Percentiles rank a stretch among this genome's conserved stretches.
Evolutionary conservation across 768 basidiomycete species (phyloP).

Genomic region (Leucocoprinus leucothites): DNA sequence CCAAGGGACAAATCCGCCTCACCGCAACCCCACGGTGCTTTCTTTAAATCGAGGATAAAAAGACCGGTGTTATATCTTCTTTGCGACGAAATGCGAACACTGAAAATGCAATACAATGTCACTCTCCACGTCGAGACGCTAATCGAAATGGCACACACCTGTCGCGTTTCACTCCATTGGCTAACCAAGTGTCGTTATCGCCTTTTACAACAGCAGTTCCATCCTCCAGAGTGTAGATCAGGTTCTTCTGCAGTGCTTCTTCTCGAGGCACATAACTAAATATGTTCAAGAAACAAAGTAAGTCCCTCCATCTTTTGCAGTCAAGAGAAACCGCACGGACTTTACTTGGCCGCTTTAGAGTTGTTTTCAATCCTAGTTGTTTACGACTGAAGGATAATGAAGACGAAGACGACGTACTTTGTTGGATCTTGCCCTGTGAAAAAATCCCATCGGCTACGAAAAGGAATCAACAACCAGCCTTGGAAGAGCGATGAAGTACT

Average conservation of each 20-base stretch:
- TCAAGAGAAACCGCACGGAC: conserved; percentile 45
- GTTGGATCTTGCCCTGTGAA: conserved; percentile 66
- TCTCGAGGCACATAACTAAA: conserved; percentile 49
- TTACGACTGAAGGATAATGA: too few relatives aligned
- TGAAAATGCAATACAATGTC: conserved; percentile 21
- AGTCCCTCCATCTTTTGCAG: not conserved
- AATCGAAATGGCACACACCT: conserved; percentile 40
- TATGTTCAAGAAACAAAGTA: not conserved
- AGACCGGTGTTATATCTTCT: conserved; percentile 71
- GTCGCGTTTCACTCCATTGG: conserved; percentile 51
- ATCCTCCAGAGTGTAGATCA: conserved; percentile 58
- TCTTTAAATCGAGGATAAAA: conserved; percentile 83
- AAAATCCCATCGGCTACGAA: conserved; percentile 52
- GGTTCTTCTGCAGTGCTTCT: conserved; percentile 50
- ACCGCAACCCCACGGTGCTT: conserved; percentile 92
- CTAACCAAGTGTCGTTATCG: conserved; percentile 62
- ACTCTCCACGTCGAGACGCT: too few relatives aligned
- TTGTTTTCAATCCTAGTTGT: too few relatives aligned
- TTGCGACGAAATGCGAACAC: conserved; percentile 76
- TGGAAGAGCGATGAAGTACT: not conserved
- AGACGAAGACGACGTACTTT: conserved; percentile 37
- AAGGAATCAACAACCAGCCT: not conserved
- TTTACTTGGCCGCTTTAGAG: conserved; percentile 62
- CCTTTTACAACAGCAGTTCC: conserved; percentile 74
- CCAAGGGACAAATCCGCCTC: conserved; percentile 21